These are phyloP conservation scores for Syzygium aromaticum DNA, from an alignment of 345 rosid species.

Conservation along the genomic window DNA sequence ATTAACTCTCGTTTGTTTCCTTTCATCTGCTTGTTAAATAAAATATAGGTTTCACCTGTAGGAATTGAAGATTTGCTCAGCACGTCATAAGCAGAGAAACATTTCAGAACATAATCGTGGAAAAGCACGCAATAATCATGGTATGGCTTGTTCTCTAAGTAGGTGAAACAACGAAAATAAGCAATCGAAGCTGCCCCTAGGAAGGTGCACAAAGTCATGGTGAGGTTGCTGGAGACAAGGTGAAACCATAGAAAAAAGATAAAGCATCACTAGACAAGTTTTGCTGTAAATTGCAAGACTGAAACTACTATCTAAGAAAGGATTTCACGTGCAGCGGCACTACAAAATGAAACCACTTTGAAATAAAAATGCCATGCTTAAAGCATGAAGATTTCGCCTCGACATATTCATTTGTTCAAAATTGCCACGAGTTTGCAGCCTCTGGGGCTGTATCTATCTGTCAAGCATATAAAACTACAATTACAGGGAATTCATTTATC, in stretches of 20 bases:
- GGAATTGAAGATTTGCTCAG: neutral
- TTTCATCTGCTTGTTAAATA: slow-evolving; percentile 91
- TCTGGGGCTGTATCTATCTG: slow-evolving; percentile 1
- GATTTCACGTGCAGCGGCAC: neutral
- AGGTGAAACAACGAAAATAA: neutral
- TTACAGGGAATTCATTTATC: neutral
- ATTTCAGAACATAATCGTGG: neutral
- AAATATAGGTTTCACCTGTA: slow-evolving; percentile 78
- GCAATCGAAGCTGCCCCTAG: neutral
- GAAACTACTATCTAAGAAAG: neutral
- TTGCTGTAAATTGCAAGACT: neutral
- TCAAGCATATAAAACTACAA: too few relatives aligned
- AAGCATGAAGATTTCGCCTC: neutral
- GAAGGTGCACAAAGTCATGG: neutral
- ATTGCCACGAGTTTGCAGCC: neutral
- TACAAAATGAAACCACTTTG: neutral
- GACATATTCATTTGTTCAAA: neutral
- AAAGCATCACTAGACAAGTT: neutral
- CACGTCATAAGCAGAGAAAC: neutral
- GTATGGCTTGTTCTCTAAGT: neutral
- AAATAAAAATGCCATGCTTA: neutral
- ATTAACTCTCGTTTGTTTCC: slow-evolving; percentile 90
- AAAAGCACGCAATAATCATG: neutral
- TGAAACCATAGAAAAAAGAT: neutral
- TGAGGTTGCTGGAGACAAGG: neutral